Evolutionary conservation across 2,329 filamentous ascomycete genomes (phyloP), one percentile per base, ranked within the genome.

Genomic region (Pyricularia grisea): DNA sequence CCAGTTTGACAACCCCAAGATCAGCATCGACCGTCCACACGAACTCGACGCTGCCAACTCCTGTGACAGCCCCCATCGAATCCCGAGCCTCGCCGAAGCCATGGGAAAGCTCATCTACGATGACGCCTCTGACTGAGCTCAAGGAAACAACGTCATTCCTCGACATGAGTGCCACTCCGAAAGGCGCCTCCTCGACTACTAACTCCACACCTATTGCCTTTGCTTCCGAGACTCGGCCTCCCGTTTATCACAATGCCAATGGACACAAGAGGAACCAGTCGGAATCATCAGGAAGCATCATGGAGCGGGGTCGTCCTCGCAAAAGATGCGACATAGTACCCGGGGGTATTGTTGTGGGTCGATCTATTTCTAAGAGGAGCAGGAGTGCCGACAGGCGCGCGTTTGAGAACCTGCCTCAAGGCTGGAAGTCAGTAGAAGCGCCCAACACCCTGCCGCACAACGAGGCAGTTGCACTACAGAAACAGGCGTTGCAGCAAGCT

Each of bases 401-500:
- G 0, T 89, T 89, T 70, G 86, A 89, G 74, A 79, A 81, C 66
- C 79, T 91, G n/a, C 89, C 88, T 0, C 81, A 81, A 68, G 88
- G 88, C 0, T 83, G 82, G 75, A 82, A 80, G 70, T 82, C 85
- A 1, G 77, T 76, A n/a, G 83, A 89, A n/a, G 88, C 84, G 0
- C 72, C 77, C 0, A 78, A 78, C 33, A 80, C 81, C 65, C 74
- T 90, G 23, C 81, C 81, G 14, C 73, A 79, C 9, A 73, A 76
- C 1, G 88, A 90, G 68, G 75, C 87, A 17, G 76, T 77, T 11
- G 78, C 80, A 4, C 77, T 91, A 27, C 83, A 87, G 69, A 84
- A 82, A 72, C 88, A 90, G 74, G 88, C 89, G 1, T 78, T 87
- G 55, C 85, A 86, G 33, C 88, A 90, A 74, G 86, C 85, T 0